Base-by-base conservation (phyloP, 2,329 filamentous ascomycete species). In the Clonostachys rhizophaga region DNA sequence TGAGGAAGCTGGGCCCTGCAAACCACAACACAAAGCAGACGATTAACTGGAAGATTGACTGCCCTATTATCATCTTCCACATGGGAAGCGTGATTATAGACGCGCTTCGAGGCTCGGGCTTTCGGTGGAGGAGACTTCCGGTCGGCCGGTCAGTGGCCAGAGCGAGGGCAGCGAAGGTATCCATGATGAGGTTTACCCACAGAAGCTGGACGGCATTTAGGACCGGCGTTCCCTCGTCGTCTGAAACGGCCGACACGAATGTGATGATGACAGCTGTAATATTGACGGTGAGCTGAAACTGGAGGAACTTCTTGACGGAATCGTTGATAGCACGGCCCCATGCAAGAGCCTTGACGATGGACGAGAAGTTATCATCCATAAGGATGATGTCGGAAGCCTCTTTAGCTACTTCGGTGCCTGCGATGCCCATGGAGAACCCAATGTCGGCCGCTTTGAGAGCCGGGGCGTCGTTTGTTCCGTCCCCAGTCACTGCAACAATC, bases 51-150 rank as follows among this genome's bases (percentile, higher is more conserved):
- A 87, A 90, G 51, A 89, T 75, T 5, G 84, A 75, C 59, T 90
- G 84, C 1, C 85, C 85, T 43, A 88, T 76, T 49, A 90, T 89
- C 86, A 90, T 91, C 68, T 90, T 90, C 86, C 86, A 87, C 86
- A 90, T 90, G 30, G 79, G 84, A 41, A 84, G 67, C 2, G 81
- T 86, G 54, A 90, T 87, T 24, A 66, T 56, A 4, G 60, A 53
- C 1, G 64, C 56, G 6, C 47, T 54, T 3, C 58, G 52, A 3
- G 55, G 55, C 18, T 65, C 61, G 3, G 64, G 64, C 7, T 57
- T 53, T 10, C 51, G 49, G 45, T 64, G 58, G n/a, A 68, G 55
- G 33, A 67, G 60, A 14, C 65, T 63, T 2, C 54, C 54, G 3
- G 59, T 56, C 0, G 66, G 66, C 6, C 66, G 64, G 36, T 69